Base-by-base conservation (phyloP, 2,329 filamentous ascomycete species). In the Coniella lustricola region DNA sequence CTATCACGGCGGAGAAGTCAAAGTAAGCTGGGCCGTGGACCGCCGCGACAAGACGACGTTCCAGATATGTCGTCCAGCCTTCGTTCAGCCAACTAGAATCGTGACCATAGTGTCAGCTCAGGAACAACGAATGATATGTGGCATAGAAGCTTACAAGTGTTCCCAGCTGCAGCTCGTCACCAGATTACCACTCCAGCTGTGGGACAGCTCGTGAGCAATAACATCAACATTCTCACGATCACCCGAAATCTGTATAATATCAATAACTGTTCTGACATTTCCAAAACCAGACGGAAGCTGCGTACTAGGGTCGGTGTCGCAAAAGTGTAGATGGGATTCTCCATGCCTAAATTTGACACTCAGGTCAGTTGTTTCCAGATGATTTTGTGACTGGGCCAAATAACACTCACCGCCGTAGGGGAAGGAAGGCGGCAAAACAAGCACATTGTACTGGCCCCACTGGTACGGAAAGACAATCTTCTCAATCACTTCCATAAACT, bases 1-100 rank as follows among this genome's bases (percentile, higher is more conserved):
- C 93, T 55, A 96, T 94, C 56, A 97, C 95, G 55, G 91, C 84
- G 8, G 87, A 94, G 66, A 98, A 97, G 68, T 96, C 87, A 54
- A 93, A 87, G 62, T 94, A 84, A 4, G 86, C 70, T 55, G 91
- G 85, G 40, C 90, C 90, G 58, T 96, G 90, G 38, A 95, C 74
- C 17, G 74, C 78, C 13, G 82, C 85, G 55, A 83, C 76, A 51
- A 94, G 88, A 42, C 93, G 80, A 45, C 93, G 85, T 69, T 98
- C 93, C 4, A 97, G 77, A 61, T 98, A 98, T 17, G 85, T 86
- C 0, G 93, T 97, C 93, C 91, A 97, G 29, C 91, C 91, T 61
- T 85, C 81, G 51, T 84, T 84, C 48, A 84, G 62, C 81, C 81
- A 84, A 64, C 77, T 81, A n/a, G 44, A n/a, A n/a, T 4, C n/a